Evolutionary conservation across 352 stramenopile genomes (phyloP).

Genomic region (Phytophthora quininea): DNA sequence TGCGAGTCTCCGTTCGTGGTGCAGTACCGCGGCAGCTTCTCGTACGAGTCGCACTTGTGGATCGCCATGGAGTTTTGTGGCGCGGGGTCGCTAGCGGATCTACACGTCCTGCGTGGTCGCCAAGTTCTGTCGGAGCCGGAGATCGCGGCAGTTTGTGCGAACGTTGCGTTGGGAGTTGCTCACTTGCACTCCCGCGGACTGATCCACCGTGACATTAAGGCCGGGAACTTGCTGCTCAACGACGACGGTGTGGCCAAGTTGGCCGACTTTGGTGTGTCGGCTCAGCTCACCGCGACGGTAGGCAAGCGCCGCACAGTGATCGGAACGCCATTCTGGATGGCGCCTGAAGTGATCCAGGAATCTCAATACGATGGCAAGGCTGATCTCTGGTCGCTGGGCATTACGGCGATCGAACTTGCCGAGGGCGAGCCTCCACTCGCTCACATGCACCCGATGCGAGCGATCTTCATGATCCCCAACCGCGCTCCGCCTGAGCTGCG

Average conservation of each 20-base stretch:
- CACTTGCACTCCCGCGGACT: conserved; percentile 83
- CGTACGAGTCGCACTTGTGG: conserved; percentile 77
- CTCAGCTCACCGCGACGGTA: conserved; percentile 89
- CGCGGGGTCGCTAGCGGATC: conserved; percentile 82
- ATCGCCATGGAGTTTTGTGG: conserved; percentile 92
- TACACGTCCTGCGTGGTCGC: conserved; percentile 63
- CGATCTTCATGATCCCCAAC: conserved; percentile 83
- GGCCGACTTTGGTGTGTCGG: conserved; percentile 91
- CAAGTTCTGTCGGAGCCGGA: conserved; percentile 62
- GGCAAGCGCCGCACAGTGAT: conserved; percentile 92
- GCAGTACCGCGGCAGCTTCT: conserved; percentile 84
- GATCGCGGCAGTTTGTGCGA: conserved; percentile 77
- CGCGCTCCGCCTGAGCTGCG: conserved; percentile 60
- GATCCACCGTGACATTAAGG: conserved; percentile 91
- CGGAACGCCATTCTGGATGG: conserved; percentile 93
- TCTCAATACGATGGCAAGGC: conserved; percentile 85
- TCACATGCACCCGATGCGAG: conserved; percentile 89
- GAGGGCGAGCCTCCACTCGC: conserved; percentile 85
- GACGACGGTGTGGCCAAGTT: conserved; percentile 78
- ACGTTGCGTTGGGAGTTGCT: conserved; percentile 67
- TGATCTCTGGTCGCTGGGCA: conserved; percentile 86
- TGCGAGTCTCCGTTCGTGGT: conserved; percentile 86
- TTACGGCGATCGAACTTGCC: conserved; percentile 91
- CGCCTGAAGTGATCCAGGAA: conserved; percentile 91
- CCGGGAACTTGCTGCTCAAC: conserved; percentile 84